Percentiles rank a stretch among this genome's conserved stretches.
These are phyloP conservation scores for Kodamaea sagamina DNA, from an alignment of 805 yeast genomes.

Conservation along the genomic window DNA sequence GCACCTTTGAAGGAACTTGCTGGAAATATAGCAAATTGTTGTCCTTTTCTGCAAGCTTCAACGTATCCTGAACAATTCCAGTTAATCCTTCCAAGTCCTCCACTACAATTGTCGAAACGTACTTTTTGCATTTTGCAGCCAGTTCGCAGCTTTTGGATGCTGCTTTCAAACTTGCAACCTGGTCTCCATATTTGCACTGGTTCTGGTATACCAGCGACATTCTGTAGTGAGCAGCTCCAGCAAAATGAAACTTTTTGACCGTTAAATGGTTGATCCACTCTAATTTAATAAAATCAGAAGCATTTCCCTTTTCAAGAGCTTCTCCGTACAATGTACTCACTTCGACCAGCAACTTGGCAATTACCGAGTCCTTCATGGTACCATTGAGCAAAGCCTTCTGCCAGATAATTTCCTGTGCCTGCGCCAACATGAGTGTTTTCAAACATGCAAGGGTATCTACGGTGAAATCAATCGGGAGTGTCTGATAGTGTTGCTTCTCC, in stretches of 20 bases:
- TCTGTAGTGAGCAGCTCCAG: conserved; percentile 70
- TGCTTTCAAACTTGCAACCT: conserved; percentile 56
- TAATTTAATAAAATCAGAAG: conserved; percentile 48
- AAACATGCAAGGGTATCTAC: conserved; percentile 52
- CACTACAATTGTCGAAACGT: conserved; percentile 44
- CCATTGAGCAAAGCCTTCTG: conserved; percentile 55
- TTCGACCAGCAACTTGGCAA: conserved; percentile 67
- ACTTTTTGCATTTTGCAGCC: conserved; percentile 43
- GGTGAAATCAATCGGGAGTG: conserved; percentile 49
- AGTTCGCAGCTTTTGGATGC: conserved; percentile 41
- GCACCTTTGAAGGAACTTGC: conserved; percentile 53
- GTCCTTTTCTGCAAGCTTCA: conserved; percentile 67
- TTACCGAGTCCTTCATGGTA: conserved; percentile 55
- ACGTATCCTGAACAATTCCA: conserved; percentile 43
- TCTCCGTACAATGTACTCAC: conserved; percentile 56
- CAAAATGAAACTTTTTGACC: conserved; percentile 65
- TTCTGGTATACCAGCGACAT: conserved; percentile 52
- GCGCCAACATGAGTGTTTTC: conserved; percentile 63
- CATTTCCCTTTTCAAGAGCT: conserved; percentile 42
- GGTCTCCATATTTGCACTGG: conserved; percentile 64
- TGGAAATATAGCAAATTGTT: conserved; percentile 79
- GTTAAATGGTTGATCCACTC: conserved; percentile 67
- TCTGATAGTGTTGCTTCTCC: not conserved
- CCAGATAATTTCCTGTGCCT: conserved; percentile 89
- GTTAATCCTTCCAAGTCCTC: conserved; percentile 56